Base-by-base conservation (phyloP, 306 rosid species). In the Herpetospermum pedunculosum region DNA sequence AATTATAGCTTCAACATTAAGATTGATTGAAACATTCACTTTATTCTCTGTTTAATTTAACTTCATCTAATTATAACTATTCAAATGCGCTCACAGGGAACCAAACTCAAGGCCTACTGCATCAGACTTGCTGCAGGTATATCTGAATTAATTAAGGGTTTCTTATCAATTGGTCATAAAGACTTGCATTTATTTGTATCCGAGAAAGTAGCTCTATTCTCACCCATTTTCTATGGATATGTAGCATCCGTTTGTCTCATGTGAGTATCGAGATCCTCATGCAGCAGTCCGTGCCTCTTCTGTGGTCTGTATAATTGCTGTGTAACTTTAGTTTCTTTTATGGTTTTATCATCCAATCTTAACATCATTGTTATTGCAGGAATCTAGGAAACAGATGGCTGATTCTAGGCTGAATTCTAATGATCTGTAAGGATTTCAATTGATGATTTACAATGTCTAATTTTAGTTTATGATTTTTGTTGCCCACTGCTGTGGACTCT, bases 191-290 rank as follows among this genome's bases (percentile, higher is more conserved):
- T 71, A 19, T 70, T 26, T 18, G 18, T 34, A 8, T 71, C 16
- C 3, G 16, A 29, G 72, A 67, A 25, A 23, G 52, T 65, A 40
- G 52, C 72, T 65, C 19, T 38, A 67, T 41, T 40, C 52, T 41
- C 5, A 67, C 29, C 29, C 30, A 35, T 67, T 67, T 38, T 67
- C 72, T 23, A 21, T 67, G 47, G 1, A 67, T 23, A 23, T 81
- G 86, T 92, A 93, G 96, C 97, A 93, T 80, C 92, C 96, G 60
- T 93, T 93, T 89, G 89, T 93, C 80, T 79, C 87, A 34, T 65
- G 85, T 16, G 84, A 87, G 75, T 77, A 72, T 62, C 88, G 37
- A 74, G 97, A 86, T 54, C 72, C 81, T 70, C 84, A 63, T 81
- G 80, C 88, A 77, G 60, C 62, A 15, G 40, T 80, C 70, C 44